These are phyloP conservation scores for Chrysopogon serrulatus DNA, from an alignment of 176 grass and related monocot species.

Conservation along the genomic window DNA sequence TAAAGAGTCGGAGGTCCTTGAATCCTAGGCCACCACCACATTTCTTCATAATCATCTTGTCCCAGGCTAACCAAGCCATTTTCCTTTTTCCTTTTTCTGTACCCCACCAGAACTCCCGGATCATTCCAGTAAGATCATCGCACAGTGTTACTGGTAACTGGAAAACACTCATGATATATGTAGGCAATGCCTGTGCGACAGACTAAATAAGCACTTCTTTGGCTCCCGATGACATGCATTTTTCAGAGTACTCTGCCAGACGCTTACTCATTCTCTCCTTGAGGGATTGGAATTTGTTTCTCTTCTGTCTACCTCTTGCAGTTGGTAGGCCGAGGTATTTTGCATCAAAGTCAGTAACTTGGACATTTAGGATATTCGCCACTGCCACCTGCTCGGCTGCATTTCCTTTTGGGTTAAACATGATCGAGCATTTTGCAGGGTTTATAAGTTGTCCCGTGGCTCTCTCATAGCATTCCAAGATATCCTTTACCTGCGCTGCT, in stretches of 20 bases:
- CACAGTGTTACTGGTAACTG: not conserved
- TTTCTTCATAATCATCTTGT: not conserved
- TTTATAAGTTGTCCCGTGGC: too few relatives aligned
- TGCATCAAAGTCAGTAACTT: not conserved
- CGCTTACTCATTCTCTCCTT: not conserved
- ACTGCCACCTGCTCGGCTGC: rapidly evolving
- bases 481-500: too few relatives aligned
- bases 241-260: too few relatives aligned
- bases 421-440: too few relatives aligned
- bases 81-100: not conserved
- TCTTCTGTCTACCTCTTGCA: not conserved
- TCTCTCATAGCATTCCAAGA: too few relatives aligned
- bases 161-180: too few relatives aligned
- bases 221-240: not conserved
- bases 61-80: not conserved
- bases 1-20: not conserved
- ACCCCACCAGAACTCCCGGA: too few relatives aligned
- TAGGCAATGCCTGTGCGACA: not conserved
- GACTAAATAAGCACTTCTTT: not conserved
- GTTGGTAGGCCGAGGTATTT: not conserved
- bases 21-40: not conserved
- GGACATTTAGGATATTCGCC: rapidly evolving
- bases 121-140: too few relatives aligned
- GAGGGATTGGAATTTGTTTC: rapidly evolving
- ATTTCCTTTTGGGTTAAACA: too few relatives aligned